Conservation (phyloP, 805 yeast species). For the Yamadazyma paraphyllophila region DNA sequence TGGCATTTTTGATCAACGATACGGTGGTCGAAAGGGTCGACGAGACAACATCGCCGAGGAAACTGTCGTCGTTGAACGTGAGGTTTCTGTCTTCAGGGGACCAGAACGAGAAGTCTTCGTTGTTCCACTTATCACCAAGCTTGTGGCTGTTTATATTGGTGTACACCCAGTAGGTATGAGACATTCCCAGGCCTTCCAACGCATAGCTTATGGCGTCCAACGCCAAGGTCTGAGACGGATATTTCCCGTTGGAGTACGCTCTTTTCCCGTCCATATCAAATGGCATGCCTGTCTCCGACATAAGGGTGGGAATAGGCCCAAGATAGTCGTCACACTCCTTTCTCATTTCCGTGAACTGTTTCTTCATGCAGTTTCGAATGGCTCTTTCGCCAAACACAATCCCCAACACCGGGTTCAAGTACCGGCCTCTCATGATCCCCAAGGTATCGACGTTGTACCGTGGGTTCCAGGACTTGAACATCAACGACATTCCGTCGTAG, state of each 20-base stretch:
- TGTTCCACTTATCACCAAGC: slow-evolving; percentile 92
- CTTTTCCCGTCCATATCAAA: slow-evolving; percentile 85
- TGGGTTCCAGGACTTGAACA: slow-evolving; percentile 88
- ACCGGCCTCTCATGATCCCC: slow-evolving; percentile 79
- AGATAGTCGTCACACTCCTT: slow-evolving; percentile 59
- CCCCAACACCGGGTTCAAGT: slow-evolving; percentile 68
- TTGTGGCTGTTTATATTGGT: slow-evolving; percentile 67
- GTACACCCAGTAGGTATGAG: slow-evolving; percentile 87
- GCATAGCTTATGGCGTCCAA: slow-evolving; percentile 81
- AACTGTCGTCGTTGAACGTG: slow-evolving; percentile 15
- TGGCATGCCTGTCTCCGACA: slow-evolving; percentile 98
- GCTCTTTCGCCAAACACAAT: slow-evolving; percentile 79
- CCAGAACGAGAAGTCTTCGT: slow-evolving; percentile 91
- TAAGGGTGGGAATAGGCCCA: slow-evolving; percentile 72
- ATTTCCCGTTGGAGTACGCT: slow-evolving; percentile 67
- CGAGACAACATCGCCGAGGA: slow-evolving; percentile 10
- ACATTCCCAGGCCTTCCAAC: slow-evolving; percentile 67
- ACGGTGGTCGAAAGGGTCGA: slow-evolving; percentile 14
- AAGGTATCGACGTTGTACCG: slow-evolving; percentile 82
- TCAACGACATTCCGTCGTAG: slow-evolving; percentile 90
- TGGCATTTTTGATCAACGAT: slow-evolving; percentile 7
- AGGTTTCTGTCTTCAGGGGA: slow-evolving; percentile 57
- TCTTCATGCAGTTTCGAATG: slow-evolving; percentile 67
- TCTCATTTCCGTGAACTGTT: slow-evolving; percentile 66
- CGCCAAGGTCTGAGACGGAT: slow-evolving; percentile 72